Percentiles rank a stretch among this genome's conserved stretches.
Evolutionary conservation across 768 basidiomycete genomes (phyloP).

Genomic region (Agaricus subrufescens): DNA sequence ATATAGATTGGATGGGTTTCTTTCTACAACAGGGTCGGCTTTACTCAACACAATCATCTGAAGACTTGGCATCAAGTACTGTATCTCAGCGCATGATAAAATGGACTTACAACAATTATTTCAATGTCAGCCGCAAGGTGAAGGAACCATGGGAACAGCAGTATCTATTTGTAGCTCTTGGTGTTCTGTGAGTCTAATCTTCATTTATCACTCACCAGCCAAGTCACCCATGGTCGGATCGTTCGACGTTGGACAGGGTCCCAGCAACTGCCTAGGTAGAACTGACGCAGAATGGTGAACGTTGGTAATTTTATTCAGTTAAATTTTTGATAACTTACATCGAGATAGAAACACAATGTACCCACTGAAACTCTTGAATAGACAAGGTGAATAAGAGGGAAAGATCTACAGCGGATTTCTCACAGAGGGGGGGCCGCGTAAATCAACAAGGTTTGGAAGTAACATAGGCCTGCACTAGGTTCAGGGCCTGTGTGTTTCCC

Average conservation of each 20-base stretch:
- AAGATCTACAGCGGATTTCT: neutral
- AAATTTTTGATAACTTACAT: neutral
- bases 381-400: neutral
- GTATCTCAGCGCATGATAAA: neutral
- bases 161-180: neutral
- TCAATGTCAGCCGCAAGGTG: constrained; percentile 2
- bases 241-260: constrained; percentile 1
- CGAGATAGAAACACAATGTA: constrained; percentile 4
- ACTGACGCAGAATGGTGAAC: neutral
- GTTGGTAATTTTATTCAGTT: too few relatives aligned
- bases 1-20: constrained; percentile 3
- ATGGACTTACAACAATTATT: constrained; percentile 4
- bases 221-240: neutral
- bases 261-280: constrained; percentile 4
- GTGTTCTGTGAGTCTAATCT: neutral
- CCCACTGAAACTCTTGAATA: constrained; percentile 5
- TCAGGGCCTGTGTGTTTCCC: constrained; percentile 1
- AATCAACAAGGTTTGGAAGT: neutral
- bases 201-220: neutral
- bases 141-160: constrained; percentile 1
- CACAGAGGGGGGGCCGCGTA: constrained; percentile 6
- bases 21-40: neutral
- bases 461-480: constrained; percentile 1
- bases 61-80: neutral
- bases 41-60: neutral